phyloP scores from a whole-genome alignment of 257 asterid genomes.

The Paulownia fortunei region DNA sequence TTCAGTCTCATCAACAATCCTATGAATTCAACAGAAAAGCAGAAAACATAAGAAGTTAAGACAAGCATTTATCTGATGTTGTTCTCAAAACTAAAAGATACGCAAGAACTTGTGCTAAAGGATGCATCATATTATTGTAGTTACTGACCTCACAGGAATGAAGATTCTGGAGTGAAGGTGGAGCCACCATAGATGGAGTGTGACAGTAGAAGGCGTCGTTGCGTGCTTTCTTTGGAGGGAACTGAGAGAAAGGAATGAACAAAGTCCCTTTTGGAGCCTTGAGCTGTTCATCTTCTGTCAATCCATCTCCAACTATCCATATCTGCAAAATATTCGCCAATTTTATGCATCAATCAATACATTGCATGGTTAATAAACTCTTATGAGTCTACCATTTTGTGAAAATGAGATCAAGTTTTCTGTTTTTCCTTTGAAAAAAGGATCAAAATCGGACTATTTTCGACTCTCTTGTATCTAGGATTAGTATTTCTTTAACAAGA shows the following conservation, averaged over 20 bases:
- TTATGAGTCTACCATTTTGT: too few species aligned
- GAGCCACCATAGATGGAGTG: constrained; percentile 83
- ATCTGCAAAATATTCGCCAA: constrained; percentile 37
- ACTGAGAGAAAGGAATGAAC: constrained; percentile 69
- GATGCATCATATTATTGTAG: background rate
- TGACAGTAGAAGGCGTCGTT: constrained; percentile 53
- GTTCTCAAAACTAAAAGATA: background rate
- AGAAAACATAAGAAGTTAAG: background rate
- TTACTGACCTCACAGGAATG: constrained; percentile 77
- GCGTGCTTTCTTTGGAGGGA: constrained; percentile 68
- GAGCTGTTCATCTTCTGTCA: constrained; percentile 57
- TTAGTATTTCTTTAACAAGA: too few species aligned
- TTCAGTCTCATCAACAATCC: background rate
- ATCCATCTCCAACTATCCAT: constrained; percentile 86
- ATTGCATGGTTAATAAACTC: too few species aligned
- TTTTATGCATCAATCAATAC: too few species aligned
- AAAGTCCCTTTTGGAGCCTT: constrained; percentile 71
- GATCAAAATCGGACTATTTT: background rate
- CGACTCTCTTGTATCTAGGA: too few species aligned
- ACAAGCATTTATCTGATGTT: background rate
- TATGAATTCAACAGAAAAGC: background rate
- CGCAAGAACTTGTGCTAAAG: background rate
- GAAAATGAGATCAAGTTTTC: too few species aligned
- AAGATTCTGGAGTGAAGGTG: constrained; percentile 61
- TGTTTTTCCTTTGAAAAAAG: background rate